Evolutionary conservation across 1,139 yeast species (phyloP), one percentile per base, ranked within the genome.

Genomic region (Candida glucosophila): DNA sequence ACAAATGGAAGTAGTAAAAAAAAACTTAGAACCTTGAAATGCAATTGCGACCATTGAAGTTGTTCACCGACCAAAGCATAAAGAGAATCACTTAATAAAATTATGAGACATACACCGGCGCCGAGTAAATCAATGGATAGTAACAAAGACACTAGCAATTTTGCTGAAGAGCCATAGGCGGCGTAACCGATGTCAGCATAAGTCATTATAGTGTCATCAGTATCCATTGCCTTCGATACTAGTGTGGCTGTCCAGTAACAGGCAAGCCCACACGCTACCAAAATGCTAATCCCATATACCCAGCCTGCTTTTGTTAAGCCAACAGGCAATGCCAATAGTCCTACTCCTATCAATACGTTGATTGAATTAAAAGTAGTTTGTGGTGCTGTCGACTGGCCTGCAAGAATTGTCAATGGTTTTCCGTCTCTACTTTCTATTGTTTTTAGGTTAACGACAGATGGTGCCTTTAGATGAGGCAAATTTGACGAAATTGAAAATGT

Each of bases 101-200:
- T 73, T 32, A 70, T 59, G 32, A 72, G 51, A 2, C 77, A 52
- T 6, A 72, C 76, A 0, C 77, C 77, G 22, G 72, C 73, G 1
- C 77, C 78, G 17, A 71, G 32, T 27, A 72, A 52, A 39, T 72
- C 78, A 15, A 61, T 35, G 13, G 66, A 57, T 36, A 65, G 65
- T 8, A 64, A 35, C 23, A 62, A 30, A 2, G 66, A 58, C 22
- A 65, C 64, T 16, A 61, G 31, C 22, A 63, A 43, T 36, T 63
- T 64, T 5, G 70, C 70, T 4, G 42, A 37, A 2, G 67, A 48
- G 1, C 71, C 71, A 47, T 76, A 80, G 1, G 90, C 77, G 4
- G 82, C 86, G 40, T 70, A 77, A 5, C 88, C 92, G 39, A 82
- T 60, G 49, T 86, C 96, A 5, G 94, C 94, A 49, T 86, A 88